phyloP scores from a whole-genome alignment of 2,329 filamentous ascomycete genomes.

The Phialophora macrospora region DNA sequence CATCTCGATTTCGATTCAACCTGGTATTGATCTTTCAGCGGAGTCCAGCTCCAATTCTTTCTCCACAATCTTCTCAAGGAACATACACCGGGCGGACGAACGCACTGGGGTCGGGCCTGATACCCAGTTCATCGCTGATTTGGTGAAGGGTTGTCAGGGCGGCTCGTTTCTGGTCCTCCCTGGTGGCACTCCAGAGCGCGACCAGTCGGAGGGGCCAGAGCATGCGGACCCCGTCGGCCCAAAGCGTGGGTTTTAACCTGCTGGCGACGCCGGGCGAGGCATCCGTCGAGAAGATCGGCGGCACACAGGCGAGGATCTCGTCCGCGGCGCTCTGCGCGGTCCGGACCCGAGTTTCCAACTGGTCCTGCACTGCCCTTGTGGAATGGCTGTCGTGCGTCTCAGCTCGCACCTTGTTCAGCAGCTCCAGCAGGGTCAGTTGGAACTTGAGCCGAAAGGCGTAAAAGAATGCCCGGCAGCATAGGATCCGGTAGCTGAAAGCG shows the following conservation, averaged over 20 bases:
- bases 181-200: conserved; percentile 10
- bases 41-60: not conserved
- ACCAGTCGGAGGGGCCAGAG: conserved; percentile 33
- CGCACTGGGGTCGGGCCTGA: conserved; percentile 5
- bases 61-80: not conserved
- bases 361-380: not conserved
- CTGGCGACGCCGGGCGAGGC: not conserved
- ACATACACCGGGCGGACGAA: not conserved
- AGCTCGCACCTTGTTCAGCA: conserved; percentile 15
- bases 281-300: conserved; percentile 4
- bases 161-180: conserved; percentile 21
- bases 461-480: conserved; percentile 26
- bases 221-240: conserved; percentile 33
- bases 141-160: conserved; percentile 8
- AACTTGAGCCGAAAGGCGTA: conserved; percentile 28
- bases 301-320: conserved; percentile 22
- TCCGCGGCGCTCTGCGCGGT: conserved; percentile 21
- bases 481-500: conserved; percentile 17
- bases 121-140: conserved; percentile 20
- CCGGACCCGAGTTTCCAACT: conserved; percentile 10
- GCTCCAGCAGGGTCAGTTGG: conserved; percentile 25
- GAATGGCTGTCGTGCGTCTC: not conserved
- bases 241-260: conserved; percentile 13
- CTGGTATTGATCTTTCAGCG: not conserved
- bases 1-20: not conserved